Evolutionary conservation across 108 stramenopile species (phyloP).

Genomic region (Aurantiochytrium sp.): DNA sequence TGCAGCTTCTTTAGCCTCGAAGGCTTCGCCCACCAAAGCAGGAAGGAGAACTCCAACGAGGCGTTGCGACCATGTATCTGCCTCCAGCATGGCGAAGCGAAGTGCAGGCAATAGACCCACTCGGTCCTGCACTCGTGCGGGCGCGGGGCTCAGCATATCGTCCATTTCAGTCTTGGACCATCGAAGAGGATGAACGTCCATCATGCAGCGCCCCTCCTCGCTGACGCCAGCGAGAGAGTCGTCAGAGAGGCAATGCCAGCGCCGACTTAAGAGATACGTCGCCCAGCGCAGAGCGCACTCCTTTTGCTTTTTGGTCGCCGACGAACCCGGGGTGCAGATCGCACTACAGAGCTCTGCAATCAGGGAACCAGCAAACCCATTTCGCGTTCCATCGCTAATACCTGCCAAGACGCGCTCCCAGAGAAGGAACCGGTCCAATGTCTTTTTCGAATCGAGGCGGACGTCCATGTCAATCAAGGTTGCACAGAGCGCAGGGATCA

Average conservation of each 20-base stretch:
- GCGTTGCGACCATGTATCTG: not conserved
- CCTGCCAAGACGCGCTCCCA: conserved; percentile 7
- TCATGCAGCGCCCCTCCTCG: not conserved
- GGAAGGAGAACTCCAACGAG: not conserved
- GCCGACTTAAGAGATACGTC: not conserved
- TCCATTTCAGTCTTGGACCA: not conserved
- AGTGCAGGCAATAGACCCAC: not conserved
- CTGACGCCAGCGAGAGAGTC: not conserved
- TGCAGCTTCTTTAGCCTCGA: not conserved
- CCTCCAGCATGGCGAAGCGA: not conserved
- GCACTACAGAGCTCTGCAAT: not conserved
- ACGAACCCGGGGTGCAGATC: not conserved
- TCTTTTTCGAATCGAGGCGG: not conserved
- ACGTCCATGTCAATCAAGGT: not conserved
- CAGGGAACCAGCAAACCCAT: not conserved
- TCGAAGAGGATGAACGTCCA: not conserved
- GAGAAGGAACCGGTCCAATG: not conserved
- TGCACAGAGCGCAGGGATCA: not conserved
- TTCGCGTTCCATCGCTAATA: not conserved
- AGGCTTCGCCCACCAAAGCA: not conserved
- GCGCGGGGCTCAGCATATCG: not conserved
- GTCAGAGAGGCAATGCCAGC: not conserved
- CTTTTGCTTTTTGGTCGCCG: not conserved
- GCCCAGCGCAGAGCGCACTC: not conserved
- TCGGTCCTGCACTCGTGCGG: not conserved